These are phyloP conservation scores for Candida sp. DNA, from an alignment of 1,139 yeast species.

Conservation along the genomic window DNA sequence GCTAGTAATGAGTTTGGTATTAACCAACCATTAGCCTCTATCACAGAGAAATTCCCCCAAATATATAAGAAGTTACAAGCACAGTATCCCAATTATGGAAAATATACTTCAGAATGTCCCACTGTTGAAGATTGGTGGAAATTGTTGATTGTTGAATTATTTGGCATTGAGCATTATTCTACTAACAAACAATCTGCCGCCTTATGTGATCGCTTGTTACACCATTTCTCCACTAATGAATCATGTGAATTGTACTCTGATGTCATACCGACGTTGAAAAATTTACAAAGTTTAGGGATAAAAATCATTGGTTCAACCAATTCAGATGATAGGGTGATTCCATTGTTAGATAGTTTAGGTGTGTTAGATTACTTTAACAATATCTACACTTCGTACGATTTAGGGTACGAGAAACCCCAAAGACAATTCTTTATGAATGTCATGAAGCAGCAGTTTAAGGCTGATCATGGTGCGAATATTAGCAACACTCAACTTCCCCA, in stretches of 20 bases:
- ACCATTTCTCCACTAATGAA: conserved; percentile 43
- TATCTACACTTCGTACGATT: conserved; percentile 52
- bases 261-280: conserved; percentile 43
- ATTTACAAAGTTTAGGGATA: conserved; percentile 26
- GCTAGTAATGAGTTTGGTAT: conserved; percentile 43
- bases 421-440: conserved; percentile 38
- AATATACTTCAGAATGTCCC: conserved; percentile 17
- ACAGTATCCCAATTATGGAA: conserved; percentile 62
- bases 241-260: conserved; percentile 57
- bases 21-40: conserved; percentile 22
- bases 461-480: conserved; percentile 4
- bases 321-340: conserved; percentile 53
- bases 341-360: conserved; percentile 44
- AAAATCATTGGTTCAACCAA: conserved; percentile 51
- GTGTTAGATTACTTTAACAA: conserved; percentile 34
- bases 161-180: conserved; percentile 24
- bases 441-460: conserved; percentile 10
- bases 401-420: conserved; percentile 54
- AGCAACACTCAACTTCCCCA: conserved; percentile 6
- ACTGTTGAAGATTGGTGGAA: conserved; percentile 58
- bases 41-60: conserved; percentile 25
- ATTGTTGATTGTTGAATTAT: conserved; percentile 41
- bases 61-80: conserved; percentile 20
- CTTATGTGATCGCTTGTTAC: conserved; percentile 38
- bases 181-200: conserved; percentile 15